A percentile compares a stretch with the other conserved stretches of the same genome.
Conservation (phyloP, 352 stramenopile species). For the Phytophthora brassicae region DNA sequence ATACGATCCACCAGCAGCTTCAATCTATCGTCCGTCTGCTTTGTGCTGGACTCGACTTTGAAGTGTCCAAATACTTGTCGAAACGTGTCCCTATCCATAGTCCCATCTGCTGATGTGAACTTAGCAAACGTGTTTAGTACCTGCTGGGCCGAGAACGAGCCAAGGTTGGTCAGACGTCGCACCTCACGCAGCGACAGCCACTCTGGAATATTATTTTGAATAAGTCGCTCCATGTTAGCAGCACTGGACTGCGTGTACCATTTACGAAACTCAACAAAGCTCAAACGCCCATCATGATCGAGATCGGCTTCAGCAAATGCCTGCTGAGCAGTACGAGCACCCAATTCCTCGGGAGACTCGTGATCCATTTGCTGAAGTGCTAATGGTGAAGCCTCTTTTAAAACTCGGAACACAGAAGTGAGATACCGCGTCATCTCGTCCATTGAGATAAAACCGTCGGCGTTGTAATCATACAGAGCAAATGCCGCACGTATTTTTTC, state of each 20-base stretch:
- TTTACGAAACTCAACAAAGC: constrained; percentile 74
- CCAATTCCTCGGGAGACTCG: constrained; percentile 67
- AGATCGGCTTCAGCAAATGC: constrained; percentile 77
- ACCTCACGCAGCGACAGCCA: constrained; percentile 81
- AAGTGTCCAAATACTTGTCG: constrained; percentile 64
- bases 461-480: constrained; percentile 85
- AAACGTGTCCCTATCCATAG: constrained; percentile 70
- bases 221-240: constrained; percentile 75
- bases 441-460: constrained; percentile 79
- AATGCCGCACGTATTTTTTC: constrained; percentile 80
- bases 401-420: constrained; percentile 82
- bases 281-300: constrained; percentile 68
- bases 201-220: constrained; percentile 77
- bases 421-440: constrained; percentile 88
- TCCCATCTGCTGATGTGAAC: constrained; percentile 64
- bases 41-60: constrained; percentile 22
- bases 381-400: constrained; percentile 72
- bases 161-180: constrained; percentile 73
- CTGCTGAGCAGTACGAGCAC: constrained; percentile 60
- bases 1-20: constrained; percentile 70
- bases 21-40: constrained; percentile 40
- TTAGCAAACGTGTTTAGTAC: constrained; percentile 79
- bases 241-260: constrained; percentile 82
- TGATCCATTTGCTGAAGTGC: constrained; percentile 45
- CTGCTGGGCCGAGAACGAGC: constrained; percentile 66